Base-by-base conservation (phyloP, 1,284 basidiomycete species). In the Heimioporus punctisporus region DNA sequence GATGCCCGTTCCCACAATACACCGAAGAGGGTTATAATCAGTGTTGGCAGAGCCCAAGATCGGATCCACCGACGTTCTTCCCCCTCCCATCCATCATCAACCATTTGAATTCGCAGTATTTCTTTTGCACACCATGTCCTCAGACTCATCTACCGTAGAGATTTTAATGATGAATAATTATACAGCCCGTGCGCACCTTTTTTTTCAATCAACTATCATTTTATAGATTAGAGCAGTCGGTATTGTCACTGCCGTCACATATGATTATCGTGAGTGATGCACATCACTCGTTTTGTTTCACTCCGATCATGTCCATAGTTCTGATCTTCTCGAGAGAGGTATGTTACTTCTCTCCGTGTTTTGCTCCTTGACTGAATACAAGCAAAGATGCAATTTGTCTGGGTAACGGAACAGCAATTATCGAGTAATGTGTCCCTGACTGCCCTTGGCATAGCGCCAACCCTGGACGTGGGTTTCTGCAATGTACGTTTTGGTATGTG, bases 381-480 rank as follows among this genome's bases (percentile, higher is more conserved):
- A 28, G 21, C 9, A 15, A 31, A 46, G 45, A 24, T 47, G 12
- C 30, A 24, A 8, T 47, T 34, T 25, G 24, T 52, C 23, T 52
- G 51, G 51, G 51, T 48, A 30, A 30, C 17, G 46, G 15, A 5
- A 11, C 5, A 23, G 12, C 6, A 21, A 25, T 28, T 30, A 23
- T n/a, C 17, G n/a, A 11, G 9, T 10, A 6, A 21, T 14, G 7
- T 1, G 17, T 4, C 8, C 6, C 24, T 47, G 23, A 48, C 28
- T 10, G 24, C 28, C 27, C 14, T 2, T 34, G 15, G 14, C 34
- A 12, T 14, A 52, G 51, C 24, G 24, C 25, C 15, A 25, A 37
- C 19, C 24, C 8, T 44, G 51, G 51, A n/a, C 46, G n/a, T 53
- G 46, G 46, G 26, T 53, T 9, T 48, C 51, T 11, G 37, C 31